These are phyloP conservation scores for Royoungia palumana DNA, from an alignment of 768 basidiomycete genomes.

Conservation along the genomic window DNA sequence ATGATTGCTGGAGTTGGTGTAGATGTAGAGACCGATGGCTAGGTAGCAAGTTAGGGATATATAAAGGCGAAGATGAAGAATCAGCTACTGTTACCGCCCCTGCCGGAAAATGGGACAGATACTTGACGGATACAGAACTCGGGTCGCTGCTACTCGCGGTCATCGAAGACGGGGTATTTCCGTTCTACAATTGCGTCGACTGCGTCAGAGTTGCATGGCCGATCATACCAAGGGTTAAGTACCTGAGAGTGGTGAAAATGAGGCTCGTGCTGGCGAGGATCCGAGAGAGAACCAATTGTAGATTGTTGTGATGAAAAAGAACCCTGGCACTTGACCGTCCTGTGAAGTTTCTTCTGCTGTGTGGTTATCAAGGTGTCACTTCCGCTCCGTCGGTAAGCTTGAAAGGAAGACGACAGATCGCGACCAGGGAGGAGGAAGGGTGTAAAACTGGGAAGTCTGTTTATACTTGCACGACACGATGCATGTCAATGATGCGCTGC, in stretches of 20 bases:
- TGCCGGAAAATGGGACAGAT: conserved; percentile 4
- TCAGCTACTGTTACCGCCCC: conserved; percentile 15
- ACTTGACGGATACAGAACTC: conserved; percentile 7
- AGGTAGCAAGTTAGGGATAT: conserved; percentile 9
- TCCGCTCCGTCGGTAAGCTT: conserved; percentile 12
- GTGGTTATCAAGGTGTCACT: background rate
- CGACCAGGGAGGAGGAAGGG: background rate
- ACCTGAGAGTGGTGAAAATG: conserved; percentile 12
- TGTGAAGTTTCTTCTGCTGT: conserved; percentile 10
- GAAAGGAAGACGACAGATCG: background rate
- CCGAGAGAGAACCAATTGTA: conserved; percentile 3
- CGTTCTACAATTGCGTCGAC: conserved; percentile 14
- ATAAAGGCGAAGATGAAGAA: conserved; percentile 2
- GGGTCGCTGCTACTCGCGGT: conserved; percentile 4
- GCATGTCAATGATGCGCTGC: conserved; percentile 3
- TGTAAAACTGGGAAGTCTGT: background rate
- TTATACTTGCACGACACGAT: conserved; percentile 19
- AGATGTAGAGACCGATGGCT: conserved; percentile 8
- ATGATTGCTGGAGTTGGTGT: background rate
- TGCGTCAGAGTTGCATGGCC: conserved; percentile 12
- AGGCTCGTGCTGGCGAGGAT: conserved; percentile 13
- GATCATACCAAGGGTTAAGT: conserved; percentile 1
- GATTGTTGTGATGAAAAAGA: conserved; percentile 5
- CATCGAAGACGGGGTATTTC: conserved; percentile 11
- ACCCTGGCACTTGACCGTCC: conserved; percentile 9